Base-by-base conservation (phyloP, 208 protist species). In the Crithidia expoeki region DNA sequence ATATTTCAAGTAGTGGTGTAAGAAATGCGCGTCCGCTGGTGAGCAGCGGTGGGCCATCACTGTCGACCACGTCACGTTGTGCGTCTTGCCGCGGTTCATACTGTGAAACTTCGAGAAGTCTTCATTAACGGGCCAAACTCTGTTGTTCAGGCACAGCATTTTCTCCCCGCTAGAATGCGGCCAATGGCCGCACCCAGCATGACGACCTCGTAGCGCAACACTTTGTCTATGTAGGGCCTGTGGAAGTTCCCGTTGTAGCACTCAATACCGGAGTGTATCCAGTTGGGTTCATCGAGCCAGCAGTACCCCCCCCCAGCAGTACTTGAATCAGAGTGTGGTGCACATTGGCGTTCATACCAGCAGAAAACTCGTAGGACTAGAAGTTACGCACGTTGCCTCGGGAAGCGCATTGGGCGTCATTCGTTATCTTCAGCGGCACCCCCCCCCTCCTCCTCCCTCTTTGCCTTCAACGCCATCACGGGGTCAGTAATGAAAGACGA, bases 51-150 rank as follows among this genome's bases (percentile, higher is more conserved):
- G 72, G 4, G 64, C 57, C 0, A 69, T 53, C 0, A 63, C 53
- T 3, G 68, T 74, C 7, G 68, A 49, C 68, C 68, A 73, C 27
- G 68, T 59, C 27, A 73, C 46, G 19, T 28, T 27, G 30, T 51
- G 40, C 25, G 42, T 49, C 38, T 62, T 62, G 19, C 56, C 36
- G 7, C 1, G 9, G 47, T 56, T 44, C 30, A 67, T 4, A 33
- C 56, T 47, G 33, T 67, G 61, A 21, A 67, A 67, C 4, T 56
- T 38, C 3, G 38, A 9, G 17, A 0, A 1, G 17, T 55, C 44
- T 27, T 55, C 52, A 19, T 36, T n/a, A 28, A 51, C 33, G 30
- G 16, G 5, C 2, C 28, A 25, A 0, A 55, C n/a, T 10, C 7
- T 0, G 6, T 12, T 14, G 4, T n/a, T 0, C n/a, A 40, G 40